phyloP scores from a whole-genome alignment of 169 alveolate genomes.

The Cryptosporidium viatorum region DNA sequence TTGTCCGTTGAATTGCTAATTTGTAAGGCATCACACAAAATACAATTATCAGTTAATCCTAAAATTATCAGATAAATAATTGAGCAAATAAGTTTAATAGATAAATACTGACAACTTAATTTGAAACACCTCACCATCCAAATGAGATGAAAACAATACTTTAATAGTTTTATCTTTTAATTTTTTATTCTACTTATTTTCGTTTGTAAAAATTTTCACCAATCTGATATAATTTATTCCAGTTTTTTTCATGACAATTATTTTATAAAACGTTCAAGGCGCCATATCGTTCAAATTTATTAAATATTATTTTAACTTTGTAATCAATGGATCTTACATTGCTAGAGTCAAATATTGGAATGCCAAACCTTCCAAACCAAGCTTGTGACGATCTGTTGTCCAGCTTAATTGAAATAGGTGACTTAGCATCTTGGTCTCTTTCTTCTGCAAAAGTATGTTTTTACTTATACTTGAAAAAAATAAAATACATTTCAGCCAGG shows the following conservation, averaged over 20 bases:
- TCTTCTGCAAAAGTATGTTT: slow-evolving; percentile 66
- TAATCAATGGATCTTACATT: slow-evolving; percentile 42
- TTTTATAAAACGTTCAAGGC: slow-evolving; percentile 21
- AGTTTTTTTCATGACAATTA: slow-evolving; percentile 20
- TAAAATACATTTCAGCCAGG: slow-evolving; percentile 44
- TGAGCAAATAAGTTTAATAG: background rate
- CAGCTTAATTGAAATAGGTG: slow-evolving; percentile 57
- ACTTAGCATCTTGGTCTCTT: slow-evolving; percentile 71
- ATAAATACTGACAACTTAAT: background rate
- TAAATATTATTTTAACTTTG: background rate
- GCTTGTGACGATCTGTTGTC: slow-evolving; percentile 30
- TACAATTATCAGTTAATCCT: background rate
- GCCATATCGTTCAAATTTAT: background rate
- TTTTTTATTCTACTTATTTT: background rate
- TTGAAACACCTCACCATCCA: slow-evolving; percentile 15
- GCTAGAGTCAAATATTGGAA: slow-evolving; percentile 41
- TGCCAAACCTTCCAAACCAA: slow-evolving; percentile 28
- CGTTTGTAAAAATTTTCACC: background rate
- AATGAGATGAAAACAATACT: background rate
- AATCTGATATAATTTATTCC: slow-evolving; percentile 11
- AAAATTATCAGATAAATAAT: background rate
- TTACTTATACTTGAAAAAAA: background rate
- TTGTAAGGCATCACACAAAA: slow-evolving; percentile 2
- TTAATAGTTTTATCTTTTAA: background rate
- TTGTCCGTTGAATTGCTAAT: background rate